These are phyloP conservation scores for Amesomyces nigricolor DNA, from an alignment of 2,329 filamentous ascomycete genomes.

Conservation along the genomic window DNA sequence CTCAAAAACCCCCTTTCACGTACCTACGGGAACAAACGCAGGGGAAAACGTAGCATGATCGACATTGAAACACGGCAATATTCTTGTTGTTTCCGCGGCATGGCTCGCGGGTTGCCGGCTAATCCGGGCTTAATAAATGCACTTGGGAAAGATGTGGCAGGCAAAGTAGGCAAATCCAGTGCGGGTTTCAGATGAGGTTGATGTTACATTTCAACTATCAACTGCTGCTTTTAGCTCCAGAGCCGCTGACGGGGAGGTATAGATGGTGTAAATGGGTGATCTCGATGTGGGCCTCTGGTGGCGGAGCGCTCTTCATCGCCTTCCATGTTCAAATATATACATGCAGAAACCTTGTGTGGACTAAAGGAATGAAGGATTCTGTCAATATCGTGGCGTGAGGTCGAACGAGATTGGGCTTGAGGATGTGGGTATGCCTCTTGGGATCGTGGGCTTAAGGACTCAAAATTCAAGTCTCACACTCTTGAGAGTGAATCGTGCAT, in stretches of 20 bases:
- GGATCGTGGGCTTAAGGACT: too few species aligned
- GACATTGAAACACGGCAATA: neutral
- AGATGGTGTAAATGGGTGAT: neutral
- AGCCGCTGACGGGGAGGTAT: neutral
- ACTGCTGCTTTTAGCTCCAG: conserved; percentile 22
- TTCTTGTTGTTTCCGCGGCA: conserved; percentile 6
- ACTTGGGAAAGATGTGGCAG: conserved; percentile 10
- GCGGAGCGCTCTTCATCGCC: too few species aligned
- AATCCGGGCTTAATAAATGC: conserved; percentile 12
- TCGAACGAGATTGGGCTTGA: too few species aligned
- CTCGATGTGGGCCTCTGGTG: conserved; percentile 3
- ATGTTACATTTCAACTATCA: conserved; percentile 26
- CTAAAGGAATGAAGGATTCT: too few species aligned
- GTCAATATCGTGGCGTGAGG: too few species aligned
- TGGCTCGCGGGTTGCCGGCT: conserved; percentile 10
- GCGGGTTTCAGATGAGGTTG: conserved; percentile 19
- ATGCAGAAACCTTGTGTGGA: too few species aligned
- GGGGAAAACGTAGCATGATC: conserved; percentile 1
- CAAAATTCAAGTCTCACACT: too few species aligned
- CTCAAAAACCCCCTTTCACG: neutral
- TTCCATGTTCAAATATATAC: too few species aligned
- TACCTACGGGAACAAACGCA: conserved; percentile 8
- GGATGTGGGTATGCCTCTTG: too few species aligned
- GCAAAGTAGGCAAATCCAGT: conserved; percentile 6
- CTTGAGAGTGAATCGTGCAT: too few species aligned